Percentiles rank a stretch among this genome's conserved stretches.
Evolutionary conservation across 2,329 filamentous ascomycete genomes (phyloP).

Genomic region (Lachnellula suecica): DNA sequence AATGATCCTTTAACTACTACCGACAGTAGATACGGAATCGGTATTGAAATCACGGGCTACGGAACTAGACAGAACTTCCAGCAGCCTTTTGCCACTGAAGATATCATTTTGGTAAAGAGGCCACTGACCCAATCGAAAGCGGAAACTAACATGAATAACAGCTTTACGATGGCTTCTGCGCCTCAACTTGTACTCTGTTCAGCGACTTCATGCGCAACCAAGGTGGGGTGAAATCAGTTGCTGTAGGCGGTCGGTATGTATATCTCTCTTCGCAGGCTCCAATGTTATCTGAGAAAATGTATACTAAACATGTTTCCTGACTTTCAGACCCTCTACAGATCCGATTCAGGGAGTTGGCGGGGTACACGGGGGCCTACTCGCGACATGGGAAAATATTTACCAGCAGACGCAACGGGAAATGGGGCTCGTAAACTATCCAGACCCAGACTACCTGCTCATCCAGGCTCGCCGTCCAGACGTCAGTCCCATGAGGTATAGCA

Average conservation of each 20-base stretch:
- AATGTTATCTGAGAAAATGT: too few relatives aligned
- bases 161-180: constrained; percentile 54
- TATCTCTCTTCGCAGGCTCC: too few relatives aligned
- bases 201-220: constrained; percentile 50
- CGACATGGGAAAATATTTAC: constrained; percentile 1
- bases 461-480: background rate
- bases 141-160: background rate
- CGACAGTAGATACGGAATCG: constrained; percentile 10
- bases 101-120: constrained; percentile 38
- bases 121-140: background rate
- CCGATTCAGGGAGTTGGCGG: constrained; percentile 64
- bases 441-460: background rate
- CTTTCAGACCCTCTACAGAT: constrained; percentile 43
- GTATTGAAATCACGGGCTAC: constrained; percentile 30
- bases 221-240: constrained; percentile 51
- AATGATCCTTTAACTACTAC: constrained; percentile 7
- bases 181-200: constrained; percentile 58
- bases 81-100: constrained; percentile 36
- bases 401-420: background rate
- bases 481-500: constrained; percentile 11
- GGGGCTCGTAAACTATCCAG: background rate
- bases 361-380: constrained; percentile 49
- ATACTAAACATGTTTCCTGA: too few relatives aligned
- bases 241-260: constrained; percentile 59
- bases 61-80: constrained; percentile 18